Base-by-base conservation (phyloP, 2,329 filamentous ascomycete species). In the Colletotrichum sp. region DNA sequence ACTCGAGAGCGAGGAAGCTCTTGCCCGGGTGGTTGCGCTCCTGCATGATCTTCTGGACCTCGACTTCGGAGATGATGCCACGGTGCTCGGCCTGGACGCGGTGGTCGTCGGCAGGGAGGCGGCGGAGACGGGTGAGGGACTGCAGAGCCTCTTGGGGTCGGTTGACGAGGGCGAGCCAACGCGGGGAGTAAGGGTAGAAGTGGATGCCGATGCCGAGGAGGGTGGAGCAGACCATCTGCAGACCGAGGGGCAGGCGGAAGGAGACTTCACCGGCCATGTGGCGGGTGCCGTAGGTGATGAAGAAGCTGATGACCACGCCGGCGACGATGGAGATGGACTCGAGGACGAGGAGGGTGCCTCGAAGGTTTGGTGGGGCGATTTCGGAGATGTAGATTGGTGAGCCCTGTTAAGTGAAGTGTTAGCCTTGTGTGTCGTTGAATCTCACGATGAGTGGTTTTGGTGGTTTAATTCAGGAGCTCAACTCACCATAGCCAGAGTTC, bases 281-380 rank as follows among this genome's bases (percentile, higher is more conserved):
- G 8, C 84, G 82, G 1, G 89, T 90, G 3, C 86, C 90, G 73
- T 90, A 92, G 0, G 88, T 89, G 39, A 89, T 89, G 87, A 88
- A 91, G 79, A 87, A 92, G 4, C 89, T 87, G 39, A 90, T 83
- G 9, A 90, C 86, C 68, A 87, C 87, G 6, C 89, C 91, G 66
- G 88, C 87, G 59, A 90, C 88, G 74, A 90, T 83, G 6, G 85
- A 88, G 78, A 90, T 86, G 5, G 84, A 83, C 79, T 90, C 90
- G 81, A 90, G 88, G 78, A 90, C 82, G 5, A 90, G 84, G 15
- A 87, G 80, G 4, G 84, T 81, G 4, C 86, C 86, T 64, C 86
- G 79, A 1, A 86, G 82, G 65, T 87, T 82, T 0, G 85, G 85
- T 3, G 84, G 85, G 1, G 82, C 78, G 30, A 84, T 81, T 77